Evolutionary conservation across 2,329 filamentous ascomycete genomes (phyloP).

Genomic region (Aspergillus cejpii): DNA sequence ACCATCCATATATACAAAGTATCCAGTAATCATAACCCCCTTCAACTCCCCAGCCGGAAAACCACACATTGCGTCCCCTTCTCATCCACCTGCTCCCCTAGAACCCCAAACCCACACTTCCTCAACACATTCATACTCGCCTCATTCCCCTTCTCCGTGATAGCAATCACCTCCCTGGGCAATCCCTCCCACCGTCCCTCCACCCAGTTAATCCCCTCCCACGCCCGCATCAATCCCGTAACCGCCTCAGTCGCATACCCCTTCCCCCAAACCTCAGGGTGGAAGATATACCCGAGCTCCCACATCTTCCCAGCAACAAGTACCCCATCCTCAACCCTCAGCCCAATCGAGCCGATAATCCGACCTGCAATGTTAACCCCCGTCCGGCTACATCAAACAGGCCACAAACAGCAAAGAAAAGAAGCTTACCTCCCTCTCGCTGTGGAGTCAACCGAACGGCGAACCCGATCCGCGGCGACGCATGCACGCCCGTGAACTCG

Average conservation of each 20-base stretch:
- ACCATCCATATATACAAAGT: not conserved
- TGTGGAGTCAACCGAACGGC: not conserved
- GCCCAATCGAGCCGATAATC: conserved; percentile 6
- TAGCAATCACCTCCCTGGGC: conserved; percentile 44
- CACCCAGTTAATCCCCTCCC: conserved; percentile 25
- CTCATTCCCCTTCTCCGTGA: conserved; percentile 46
- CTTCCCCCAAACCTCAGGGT: conserved; percentile 49
- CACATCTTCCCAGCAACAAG: not conserved
- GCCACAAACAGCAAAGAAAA: not conserved
- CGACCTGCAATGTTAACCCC: not conserved
- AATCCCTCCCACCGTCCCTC: not conserved
- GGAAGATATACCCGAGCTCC: conserved; percentile 54
- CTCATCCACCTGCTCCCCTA: conserved; percentile 7
- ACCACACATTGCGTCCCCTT: conserved; percentile 5
- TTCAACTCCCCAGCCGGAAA: conserved; percentile 1
- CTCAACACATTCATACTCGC: conserved; percentile 52
- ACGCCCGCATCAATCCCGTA: conserved; percentile 42
- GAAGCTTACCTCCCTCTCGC: not conserved
- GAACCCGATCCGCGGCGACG: not conserved
- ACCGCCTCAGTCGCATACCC: conserved; percentile 55
- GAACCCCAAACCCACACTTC: conserved; percentile 30
- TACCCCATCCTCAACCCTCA: not conserved
- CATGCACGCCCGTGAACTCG: not conserved
- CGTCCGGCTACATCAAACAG: not conserved
- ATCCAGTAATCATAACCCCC: not conserved